Evolutionary conservation across 148 eudicot species (phyloP).

Genomic region (Amaranthus hypochondriacus): DNA sequence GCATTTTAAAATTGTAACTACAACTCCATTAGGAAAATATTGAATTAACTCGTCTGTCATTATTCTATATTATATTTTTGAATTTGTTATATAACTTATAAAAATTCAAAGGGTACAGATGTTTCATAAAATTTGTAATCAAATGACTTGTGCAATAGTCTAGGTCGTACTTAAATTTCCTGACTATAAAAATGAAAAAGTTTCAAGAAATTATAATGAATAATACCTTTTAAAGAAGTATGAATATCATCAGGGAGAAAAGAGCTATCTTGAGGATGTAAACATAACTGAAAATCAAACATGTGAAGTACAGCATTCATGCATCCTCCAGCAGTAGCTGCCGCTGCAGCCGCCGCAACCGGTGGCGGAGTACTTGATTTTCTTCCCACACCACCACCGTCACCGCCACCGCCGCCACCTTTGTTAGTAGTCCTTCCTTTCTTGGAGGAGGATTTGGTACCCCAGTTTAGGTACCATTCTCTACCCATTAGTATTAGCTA

Average conservation of each 20-base stretch:
- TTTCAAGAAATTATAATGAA: background rate
- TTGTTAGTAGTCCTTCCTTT: constrained; percentile 6
- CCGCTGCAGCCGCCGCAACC: constrained; percentile 15
- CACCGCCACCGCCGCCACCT: constrained; percentile 27
- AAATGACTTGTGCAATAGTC: too few relatives aligned
- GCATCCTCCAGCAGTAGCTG: constrained; percentile 48
- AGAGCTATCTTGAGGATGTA: constrained; percentile 29
- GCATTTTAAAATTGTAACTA: background rate
- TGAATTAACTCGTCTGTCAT: too few relatives aligned
- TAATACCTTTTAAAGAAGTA: constrained; percentile 41
- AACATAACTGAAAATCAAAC: constrained; percentile 54
- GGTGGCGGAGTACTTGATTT: background rate
- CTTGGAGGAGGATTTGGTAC: constrained; percentile 27
- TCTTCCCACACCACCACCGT: constrained; percentile 10
- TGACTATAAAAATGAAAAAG: too few relatives aligned
- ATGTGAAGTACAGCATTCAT: constrained; percentile 62
- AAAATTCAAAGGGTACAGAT: too few relatives aligned
- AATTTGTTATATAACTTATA: too few relatives aligned
- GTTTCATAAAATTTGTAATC: too few relatives aligned
- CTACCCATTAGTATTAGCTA: constrained; percentile 41
- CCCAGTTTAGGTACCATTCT: constrained; percentile 62
- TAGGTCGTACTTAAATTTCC: too few relatives aligned
- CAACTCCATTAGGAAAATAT: too few relatives aligned
- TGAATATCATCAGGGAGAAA: constrained; percentile 24
- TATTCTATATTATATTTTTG: too few relatives aligned